These are phyloP conservation scores for Sclerotinia trifoliorum DNA, from an alignment of 2,329 filamentous ascomycete species.

Conservation along the genomic window DNA sequence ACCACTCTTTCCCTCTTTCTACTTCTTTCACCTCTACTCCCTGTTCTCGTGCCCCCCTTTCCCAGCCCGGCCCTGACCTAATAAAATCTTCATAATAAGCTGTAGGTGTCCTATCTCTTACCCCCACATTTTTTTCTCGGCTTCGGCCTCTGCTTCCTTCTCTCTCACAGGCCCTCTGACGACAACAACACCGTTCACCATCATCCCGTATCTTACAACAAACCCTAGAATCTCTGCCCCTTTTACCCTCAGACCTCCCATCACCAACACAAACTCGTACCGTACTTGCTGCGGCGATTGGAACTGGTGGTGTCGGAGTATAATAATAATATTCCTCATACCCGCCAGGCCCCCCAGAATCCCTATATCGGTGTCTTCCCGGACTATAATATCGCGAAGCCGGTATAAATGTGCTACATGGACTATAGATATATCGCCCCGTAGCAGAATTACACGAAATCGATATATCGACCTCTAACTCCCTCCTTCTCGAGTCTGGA, in stretches of 20 bases:
- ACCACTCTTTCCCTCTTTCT: too few relatives aligned
- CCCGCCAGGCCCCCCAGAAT: too few relatives aligned
- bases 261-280: too few relatives aligned
- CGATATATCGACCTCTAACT: background rate
- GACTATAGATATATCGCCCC: too few relatives aligned
- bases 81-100: conserved; percentile 54
- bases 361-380: too few relatives aligned
- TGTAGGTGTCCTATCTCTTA: conserved; percentile 50
- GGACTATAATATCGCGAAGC: too few relatives aligned
- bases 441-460: background rate
- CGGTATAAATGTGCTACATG: too few relatives aligned
- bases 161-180: background rate
- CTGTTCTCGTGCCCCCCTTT: conserved; percentile 62
- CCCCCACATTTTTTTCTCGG: conserved; percentile 48
- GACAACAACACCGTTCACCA: background rate
- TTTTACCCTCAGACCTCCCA: background rate
- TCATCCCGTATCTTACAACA: background rate
- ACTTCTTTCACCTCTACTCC: background rate
- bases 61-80: conserved; percentile 57
- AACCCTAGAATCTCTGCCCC: too few relatives aligned
- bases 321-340: too few relatives aligned
- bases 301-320: too few relatives aligned
- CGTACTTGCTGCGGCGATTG: too few relatives aligned
- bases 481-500: background rate
- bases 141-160: background rate